These are phyloP conservation scores for Starmerella khaoyaiensis DNA, from an alignment of 805 yeast species.

Conservation along the genomic window DNA sequence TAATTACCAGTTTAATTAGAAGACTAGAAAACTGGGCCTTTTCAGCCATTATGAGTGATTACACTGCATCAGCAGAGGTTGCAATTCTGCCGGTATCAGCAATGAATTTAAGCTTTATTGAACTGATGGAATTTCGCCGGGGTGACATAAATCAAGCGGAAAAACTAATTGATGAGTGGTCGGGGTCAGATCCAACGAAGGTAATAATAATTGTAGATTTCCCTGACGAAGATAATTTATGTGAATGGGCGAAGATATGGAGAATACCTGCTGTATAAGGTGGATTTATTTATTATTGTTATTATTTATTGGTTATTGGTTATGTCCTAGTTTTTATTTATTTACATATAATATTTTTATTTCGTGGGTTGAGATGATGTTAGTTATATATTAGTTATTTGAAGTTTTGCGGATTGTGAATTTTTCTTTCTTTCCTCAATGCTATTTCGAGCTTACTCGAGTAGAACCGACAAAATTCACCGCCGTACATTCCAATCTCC, in stretches of 20 bases:
- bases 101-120: constrained; percentile 42
- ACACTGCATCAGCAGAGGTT: constrained; percentile 59
- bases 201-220: constrained; percentile 9
- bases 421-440: too few relatives aligned
- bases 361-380: too few relatives aligned
- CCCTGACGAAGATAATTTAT: constrained; percentile 1
- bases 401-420: too few relatives aligned
- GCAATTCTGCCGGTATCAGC: constrained; percentile 34
- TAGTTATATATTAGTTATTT: too few relatives aligned
- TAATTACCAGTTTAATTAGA: constrained; percentile 68
- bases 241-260: constrained; percentile 10
- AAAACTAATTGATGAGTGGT: constrained; percentile 14
- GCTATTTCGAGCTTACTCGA: too few relatives aligned
- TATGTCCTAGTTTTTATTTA: not conserved
- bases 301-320: too few relatives aligned
- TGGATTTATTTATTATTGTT: too few relatives aligned
- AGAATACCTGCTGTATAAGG: not conserved
- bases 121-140: constrained; percentile 45
- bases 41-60: constrained; percentile 73
- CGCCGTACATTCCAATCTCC: too few relatives aligned
- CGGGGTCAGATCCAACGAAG: not conserved
- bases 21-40: constrained; percentile 82
- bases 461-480: too few relatives aligned
- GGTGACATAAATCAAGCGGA: constrained; percentile 27
- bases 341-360: not conserved